Percentiles rank a stretch among this genome's conserved stretches.
Conservation (phyloP, 352 stramenopile species). For the Pythium aquatile region DNA sequence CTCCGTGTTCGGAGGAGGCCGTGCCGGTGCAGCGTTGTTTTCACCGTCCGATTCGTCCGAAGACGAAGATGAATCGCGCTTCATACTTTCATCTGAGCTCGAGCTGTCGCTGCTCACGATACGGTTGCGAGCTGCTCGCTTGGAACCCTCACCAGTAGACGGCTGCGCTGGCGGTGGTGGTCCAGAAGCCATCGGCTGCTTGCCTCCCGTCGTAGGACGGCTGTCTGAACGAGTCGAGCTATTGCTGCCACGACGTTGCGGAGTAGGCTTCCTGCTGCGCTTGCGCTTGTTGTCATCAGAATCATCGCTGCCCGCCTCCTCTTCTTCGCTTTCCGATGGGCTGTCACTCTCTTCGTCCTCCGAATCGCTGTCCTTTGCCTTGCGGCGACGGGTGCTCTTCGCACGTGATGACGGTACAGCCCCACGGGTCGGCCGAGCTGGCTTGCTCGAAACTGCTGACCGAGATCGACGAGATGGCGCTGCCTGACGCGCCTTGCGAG, state of each 20-base stretch:
- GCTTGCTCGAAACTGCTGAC: background rate
- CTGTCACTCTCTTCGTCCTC: slow-evolving; percentile 19
- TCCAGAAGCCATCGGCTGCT: background rate
- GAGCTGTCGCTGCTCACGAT: slow-evolving; percentile 62
- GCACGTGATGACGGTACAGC: background rate
- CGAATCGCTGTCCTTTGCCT: slow-evolving; percentile 19
- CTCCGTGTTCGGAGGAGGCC: background rate
- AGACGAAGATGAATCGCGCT: slow-evolving; percentile 27
- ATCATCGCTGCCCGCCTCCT: slow-evolving; percentile 23
- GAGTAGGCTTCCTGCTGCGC: background rate
- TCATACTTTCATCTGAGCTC: slow-evolving; percentile 53
- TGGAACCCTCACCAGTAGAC: background rate
- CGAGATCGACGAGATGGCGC: background rate
- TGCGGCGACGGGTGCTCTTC: slow-evolving; percentile 9
- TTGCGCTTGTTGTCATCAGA: slow-evolving; percentile 9
- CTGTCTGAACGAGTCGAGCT: background rate
- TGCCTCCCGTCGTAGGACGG: slow-evolving; percentile 1
- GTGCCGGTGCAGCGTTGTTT: background rate
- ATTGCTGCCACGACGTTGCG: slow-evolving; percentile 1
- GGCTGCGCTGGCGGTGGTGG: background rate
- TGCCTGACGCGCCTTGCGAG: background rate
- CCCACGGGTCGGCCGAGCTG: slow-evolving; percentile 2
- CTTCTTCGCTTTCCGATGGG: slow-evolving; percentile 23
- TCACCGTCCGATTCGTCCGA: slow-evolving; percentile 23
- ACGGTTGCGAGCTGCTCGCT: slow-evolving; percentile 16